A percentile compares a stretch with the other conserved stretches of the same genome.
Conservation (phyloP, 2,329 filamentous ascomycete genomes). For the Xylaria polymorpha region DNA sequence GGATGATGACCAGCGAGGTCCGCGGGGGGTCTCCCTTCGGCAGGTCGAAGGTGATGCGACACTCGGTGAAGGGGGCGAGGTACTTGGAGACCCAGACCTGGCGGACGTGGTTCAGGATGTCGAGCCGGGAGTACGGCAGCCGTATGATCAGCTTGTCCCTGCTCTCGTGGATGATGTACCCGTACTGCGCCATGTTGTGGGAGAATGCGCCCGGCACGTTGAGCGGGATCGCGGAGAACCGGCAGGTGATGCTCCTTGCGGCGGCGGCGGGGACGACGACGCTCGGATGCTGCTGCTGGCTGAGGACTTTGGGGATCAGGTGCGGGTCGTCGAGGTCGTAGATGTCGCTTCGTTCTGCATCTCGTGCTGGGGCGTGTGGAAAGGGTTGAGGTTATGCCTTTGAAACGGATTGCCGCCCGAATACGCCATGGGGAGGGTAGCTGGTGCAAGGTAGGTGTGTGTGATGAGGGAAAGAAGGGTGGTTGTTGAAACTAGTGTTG, state of each 20-base stretch:
- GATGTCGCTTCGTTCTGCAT: slow-evolving; percentile 1
- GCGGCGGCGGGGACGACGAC: no score
- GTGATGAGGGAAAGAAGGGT: background rate
- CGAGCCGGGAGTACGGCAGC: slow-evolving; percentile 1
- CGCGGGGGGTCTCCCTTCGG: background rate
- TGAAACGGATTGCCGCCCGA: background rate
- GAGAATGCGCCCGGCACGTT: slow-evolving; percentile 15
- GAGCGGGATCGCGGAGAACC: slow-evolving; percentile 16
- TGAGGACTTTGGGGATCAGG: slow-evolving; percentile 4
- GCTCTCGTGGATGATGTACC: slow-evolving; percentile 34
- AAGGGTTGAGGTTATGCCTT: background rate
- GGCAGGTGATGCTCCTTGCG: slow-evolving; percentile 21
- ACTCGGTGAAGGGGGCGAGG: slow-evolving; percentile 27
- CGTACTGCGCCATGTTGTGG: slow-evolving; percentile 35
- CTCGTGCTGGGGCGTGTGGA: background rate
- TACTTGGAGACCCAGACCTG: slow-evolving; percentile 43
- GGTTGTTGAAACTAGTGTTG: no score
- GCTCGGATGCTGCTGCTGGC: background rate
- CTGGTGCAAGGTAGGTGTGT: background rate
- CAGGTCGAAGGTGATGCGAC: slow-evolving; percentile 35
- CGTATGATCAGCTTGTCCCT: slow-evolving; percentile 35
- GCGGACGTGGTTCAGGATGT: slow-evolving; percentile 26
- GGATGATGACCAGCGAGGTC: slow-evolving; percentile 49
- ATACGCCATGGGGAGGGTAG: slow-evolving; percentile 15
- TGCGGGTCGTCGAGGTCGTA: slow-evolving; percentile 34